Evolutionary conservation across 345 rosid species (phyloP).

Genomic region (Citrus unshiu): DNA sequence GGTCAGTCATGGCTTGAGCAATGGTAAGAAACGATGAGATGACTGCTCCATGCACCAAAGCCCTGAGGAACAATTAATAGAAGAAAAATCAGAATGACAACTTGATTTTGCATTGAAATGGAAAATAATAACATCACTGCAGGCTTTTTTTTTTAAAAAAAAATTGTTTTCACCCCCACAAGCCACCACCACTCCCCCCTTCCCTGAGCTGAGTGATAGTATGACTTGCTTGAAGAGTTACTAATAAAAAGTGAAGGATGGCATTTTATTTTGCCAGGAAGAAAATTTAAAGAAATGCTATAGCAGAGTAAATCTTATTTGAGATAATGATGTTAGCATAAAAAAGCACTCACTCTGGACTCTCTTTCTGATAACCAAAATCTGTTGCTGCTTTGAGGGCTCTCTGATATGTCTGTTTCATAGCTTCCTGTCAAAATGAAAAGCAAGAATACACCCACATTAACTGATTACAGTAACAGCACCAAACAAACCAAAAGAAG

Average conservation of each 20-base stretch:
- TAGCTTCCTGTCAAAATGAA: conserved; percentile 67
- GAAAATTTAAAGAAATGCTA: background rate
- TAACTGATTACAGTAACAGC: background rate
- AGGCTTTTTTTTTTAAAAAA: background rate
- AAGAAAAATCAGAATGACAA: background rate
- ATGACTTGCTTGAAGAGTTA: background rate
- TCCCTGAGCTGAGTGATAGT: too few relatives aligned
- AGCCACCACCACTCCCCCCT: too few relatives aligned
- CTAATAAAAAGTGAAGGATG: background rate
- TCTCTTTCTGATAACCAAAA: conserved; percentile 93
- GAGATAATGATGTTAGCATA: background rate
- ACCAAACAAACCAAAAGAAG: background rate
- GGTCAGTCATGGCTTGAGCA: conserved; percentile 98
- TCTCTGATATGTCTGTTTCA: conserved; percentile 88
- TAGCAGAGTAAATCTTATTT: background rate
- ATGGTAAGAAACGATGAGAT: conserved; percentile 87
- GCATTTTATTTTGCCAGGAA: background rate
- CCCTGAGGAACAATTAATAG: conserved; percentile 41
- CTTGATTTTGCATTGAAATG: background rate
- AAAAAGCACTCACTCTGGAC: conserved; percentile 76
- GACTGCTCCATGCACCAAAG: conserved; percentile 81
- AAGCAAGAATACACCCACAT: conserved; percentile 2
- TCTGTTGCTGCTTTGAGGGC: conserved; percentile 89
- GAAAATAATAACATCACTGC: background rate
- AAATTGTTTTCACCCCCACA: too few relatives aligned